phyloP scores from a whole-genome alignment of 148 eudicot genomes.

The Vaccinium darrowii region DNA sequence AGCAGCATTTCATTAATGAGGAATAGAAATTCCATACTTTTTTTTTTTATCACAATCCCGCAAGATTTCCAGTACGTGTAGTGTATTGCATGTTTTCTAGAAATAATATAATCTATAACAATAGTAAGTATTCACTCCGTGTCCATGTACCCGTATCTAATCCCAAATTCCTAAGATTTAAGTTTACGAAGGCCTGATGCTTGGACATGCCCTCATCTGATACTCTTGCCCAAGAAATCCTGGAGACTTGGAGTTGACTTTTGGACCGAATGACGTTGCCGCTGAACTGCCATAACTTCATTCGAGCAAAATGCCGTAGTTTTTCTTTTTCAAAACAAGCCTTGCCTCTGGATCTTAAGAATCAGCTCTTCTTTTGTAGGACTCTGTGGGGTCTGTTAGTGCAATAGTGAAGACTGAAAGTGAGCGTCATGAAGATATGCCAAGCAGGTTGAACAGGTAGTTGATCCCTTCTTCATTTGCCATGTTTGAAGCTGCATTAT shows the following conservation, averaged over 20 bases:
- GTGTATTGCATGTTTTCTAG: neutral
- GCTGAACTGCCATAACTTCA: neutral
- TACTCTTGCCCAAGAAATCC: neutral
- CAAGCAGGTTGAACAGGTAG: constrained; percentile 57
- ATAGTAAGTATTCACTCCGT: neutral
- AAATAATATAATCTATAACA: neutral
- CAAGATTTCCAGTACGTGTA: neutral
- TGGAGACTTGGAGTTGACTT: neutral
- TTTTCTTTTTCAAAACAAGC: constrained; percentile 7
- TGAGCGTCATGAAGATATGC: constrained; percentile 66
- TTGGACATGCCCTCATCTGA: neutral
- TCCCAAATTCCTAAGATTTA: neutral
- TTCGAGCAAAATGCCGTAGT: neutral
- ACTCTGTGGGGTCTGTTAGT: constrained; percentile 42
- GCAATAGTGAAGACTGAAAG: constrained; percentile 57
- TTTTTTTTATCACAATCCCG: neutral
- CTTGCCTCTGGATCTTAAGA: neutral
- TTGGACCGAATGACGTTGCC: neutral
- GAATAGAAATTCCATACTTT: neutral
- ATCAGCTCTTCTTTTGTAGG: constrained; percentile 40
- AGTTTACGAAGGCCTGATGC: neutral
- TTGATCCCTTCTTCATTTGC: constrained; percentile 8
- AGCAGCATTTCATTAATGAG: neutral
- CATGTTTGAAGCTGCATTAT: neutral
- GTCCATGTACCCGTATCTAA: neutral